Evolutionary conservation across 2,329 filamentous ascomycete species (phyloP), one percentile per base, ranked within the genome.

Genomic region (Ceratocystis albifundus): DNA sequence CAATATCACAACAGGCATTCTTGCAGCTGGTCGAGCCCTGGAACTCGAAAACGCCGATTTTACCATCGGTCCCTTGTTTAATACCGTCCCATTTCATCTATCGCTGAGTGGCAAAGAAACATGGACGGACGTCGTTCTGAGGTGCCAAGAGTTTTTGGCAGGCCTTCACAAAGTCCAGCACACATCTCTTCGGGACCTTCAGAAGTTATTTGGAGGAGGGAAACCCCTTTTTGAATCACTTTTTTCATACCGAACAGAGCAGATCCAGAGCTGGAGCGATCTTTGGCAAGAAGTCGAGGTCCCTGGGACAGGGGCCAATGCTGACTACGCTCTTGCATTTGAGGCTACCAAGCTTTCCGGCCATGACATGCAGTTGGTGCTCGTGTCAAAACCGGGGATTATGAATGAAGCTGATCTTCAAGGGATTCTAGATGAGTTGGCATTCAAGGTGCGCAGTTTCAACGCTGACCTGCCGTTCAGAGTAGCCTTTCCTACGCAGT

Each of bases 61-160:
- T 25, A 83, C 89, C 0, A 82, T 94, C 53, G 93, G 92, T 0
- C 92, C 93, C 0, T 76, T 96, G 22, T 96, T 96, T 80, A 96
- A 96, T 72, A 96, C 91, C 0, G 77, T 96, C 1, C 90, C 92
- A 0, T 90, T 88, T 72, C 80, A 83, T 4, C 70, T 81, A 5
- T 69, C 73, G 0, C 71, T 74, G 0, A 76, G 80, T 6, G 20
- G 20, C 1, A 32, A 36, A 3, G 36, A 46, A 3, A 84, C 79
- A 0, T 90, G 88, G 84, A 73, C 76, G 0, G 79, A 82, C 0
- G 74, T 90, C 0, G 77, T 90, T 25, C 78, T 76, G 17, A 76
- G 78, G 63, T 89, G 88, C 68, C 90, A 96, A 71, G 76, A 83
- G 0, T 90, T 88, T 72, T 90, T 89, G 72, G 81, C 84, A 0